Conservation (phyloP, 805 yeast species). For the Diddensiella santjacobensis region DNA sequence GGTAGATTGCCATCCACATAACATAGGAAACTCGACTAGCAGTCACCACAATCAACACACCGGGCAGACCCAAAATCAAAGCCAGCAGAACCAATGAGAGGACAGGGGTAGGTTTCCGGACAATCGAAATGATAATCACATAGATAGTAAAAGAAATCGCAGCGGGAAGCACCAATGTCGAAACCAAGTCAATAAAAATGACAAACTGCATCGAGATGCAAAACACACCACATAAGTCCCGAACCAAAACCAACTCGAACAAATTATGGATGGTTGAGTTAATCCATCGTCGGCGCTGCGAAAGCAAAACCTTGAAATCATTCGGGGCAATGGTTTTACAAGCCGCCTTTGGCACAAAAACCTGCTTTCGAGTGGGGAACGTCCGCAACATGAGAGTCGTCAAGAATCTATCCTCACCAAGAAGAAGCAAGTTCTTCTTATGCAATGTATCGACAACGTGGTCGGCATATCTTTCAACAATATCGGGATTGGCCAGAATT, state of each 20-base stretch:
- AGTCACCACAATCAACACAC: constrained; percentile 71
- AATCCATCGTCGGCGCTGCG: constrained; percentile 97
- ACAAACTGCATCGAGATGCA: constrained; percentile 95
- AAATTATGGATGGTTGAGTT: constrained; percentile 92
- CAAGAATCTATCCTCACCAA: constrained; percentile 88
- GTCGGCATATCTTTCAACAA: constrained; percentile 86
- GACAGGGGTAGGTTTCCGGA: constrained; percentile 72
- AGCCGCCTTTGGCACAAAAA: constrained; percentile 86
- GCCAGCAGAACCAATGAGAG: constrained; percentile 73
- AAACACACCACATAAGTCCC: constrained; percentile 90
- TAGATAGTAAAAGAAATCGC: constrained; percentile 81
- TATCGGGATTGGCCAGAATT: constrained; percentile 85
- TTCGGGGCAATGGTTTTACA: constrained; percentile 90
- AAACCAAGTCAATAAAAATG: constrained; percentile 76
- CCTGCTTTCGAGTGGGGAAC: constrained; percentile 83
- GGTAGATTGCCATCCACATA: constrained; percentile 74
- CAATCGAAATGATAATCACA: constrained; percentile 68
- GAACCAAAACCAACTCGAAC: constrained; percentile 80
- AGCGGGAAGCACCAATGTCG: constrained; percentile 85
- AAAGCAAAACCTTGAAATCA: constrained; percentile 68
- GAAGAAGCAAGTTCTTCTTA: constrained; percentile 73
- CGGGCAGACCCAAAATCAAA: constrained; percentile 82
- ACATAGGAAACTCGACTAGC: constrained; percentile 71
- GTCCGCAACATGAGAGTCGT: constrained; percentile 82
- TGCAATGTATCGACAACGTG: constrained; percentile 81